Conservation (phyloP, 2,329 filamentous ascomycete species). For the Microdochium nivale region DNA sequence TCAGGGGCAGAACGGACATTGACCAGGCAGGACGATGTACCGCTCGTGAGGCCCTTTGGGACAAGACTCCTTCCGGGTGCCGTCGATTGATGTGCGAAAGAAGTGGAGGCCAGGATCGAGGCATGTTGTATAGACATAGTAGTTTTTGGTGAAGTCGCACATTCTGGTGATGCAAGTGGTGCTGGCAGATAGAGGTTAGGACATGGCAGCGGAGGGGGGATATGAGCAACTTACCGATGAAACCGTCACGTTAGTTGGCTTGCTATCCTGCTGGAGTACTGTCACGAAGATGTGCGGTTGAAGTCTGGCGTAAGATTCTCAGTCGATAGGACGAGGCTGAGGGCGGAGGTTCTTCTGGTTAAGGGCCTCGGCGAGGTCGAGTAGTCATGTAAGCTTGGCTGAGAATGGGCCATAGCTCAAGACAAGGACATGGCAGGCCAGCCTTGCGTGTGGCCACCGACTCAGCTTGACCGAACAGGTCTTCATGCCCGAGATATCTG, state of each 20-base stretch:
- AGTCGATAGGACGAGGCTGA: too few relatives aligned
- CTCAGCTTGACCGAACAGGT: too few relatives aligned
- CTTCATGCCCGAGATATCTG: too few relatives aligned
- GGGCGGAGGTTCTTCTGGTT: too few relatives aligned
- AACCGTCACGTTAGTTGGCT: too few relatives aligned
- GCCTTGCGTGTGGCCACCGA: too few relatives aligned
- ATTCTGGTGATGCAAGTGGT: slow-evolving; percentile 19
- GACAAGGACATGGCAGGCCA: too few relatives aligned
- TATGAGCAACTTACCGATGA: background rate
- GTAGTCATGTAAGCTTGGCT: too few relatives aligned
- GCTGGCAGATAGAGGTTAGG: background rate
- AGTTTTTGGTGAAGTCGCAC: slow-evolving; percentile 65
- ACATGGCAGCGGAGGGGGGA: background rate
- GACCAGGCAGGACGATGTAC: slow-evolving; percentile 61
- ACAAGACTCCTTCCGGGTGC: slow-evolving; percentile 50
- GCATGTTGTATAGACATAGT: slow-evolving; percentile 68
- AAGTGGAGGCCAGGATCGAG: slow-evolving; percentile 62
- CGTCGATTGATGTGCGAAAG: slow-evolving; percentile 61
- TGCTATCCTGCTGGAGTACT: too few relatives aligned
- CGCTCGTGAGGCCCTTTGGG: slow-evolving; percentile 60
- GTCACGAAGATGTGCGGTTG: too few relatives aligned
- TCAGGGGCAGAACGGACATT: slow-evolving; percentile 44
- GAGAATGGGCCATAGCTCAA: too few relatives aligned
- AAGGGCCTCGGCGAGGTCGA: too few relatives aligned
- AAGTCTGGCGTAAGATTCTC: background rate